Evolutionary conservation across 495 filamentous ascomycete species (phyloP).

Genomic region (Penicillium odoratum): DNA sequence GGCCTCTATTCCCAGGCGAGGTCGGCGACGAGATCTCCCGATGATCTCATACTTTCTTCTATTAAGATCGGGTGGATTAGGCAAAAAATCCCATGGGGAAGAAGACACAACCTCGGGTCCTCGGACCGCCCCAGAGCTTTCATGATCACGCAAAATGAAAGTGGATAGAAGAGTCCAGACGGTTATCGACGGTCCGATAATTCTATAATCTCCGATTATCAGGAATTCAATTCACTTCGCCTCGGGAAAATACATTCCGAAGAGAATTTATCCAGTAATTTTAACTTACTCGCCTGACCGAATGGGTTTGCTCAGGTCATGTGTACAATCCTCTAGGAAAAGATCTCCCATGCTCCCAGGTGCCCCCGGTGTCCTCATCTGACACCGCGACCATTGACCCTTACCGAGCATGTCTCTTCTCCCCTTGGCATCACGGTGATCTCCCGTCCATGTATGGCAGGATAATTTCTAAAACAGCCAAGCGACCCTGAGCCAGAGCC

Average conservation of each 20-base stretch:
- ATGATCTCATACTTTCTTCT: conserved; percentile 20
- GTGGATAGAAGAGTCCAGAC: neutral
- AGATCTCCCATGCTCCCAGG: conserved; percentile 24
- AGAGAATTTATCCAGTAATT: neutral
- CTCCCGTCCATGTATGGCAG: conserved; percentile 13
- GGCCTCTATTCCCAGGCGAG: neutral
- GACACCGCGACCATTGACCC: conserved; percentile 1
- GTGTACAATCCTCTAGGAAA: conserved; percentile 27
- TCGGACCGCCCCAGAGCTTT: conserved; percentile 10
- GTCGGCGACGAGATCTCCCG: conserved; percentile 15
- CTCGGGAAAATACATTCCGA: conserved; percentile 26
- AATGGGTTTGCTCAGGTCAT: conserved; percentile 17
- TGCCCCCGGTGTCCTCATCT: conserved; percentile 5
- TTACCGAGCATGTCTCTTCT: neutral
- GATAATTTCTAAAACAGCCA: conserved; percentile 1
- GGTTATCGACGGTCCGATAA: conserved; percentile 22
- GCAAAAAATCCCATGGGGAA: conserved; percentile 2
- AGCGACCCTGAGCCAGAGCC: neutral
- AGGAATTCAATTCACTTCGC: conserved; percentile 7
- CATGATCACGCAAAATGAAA: neutral
- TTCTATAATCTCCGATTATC: neutral
- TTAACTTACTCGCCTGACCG: neutral
- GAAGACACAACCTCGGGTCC: conserved; percentile 25
- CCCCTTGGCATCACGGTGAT: conserved; percentile 17
- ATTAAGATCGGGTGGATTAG: conserved; percentile 27